Conservation (phyloP, 2,329 filamentous ascomycete species). For the Clarireedia sp. region DNA sequence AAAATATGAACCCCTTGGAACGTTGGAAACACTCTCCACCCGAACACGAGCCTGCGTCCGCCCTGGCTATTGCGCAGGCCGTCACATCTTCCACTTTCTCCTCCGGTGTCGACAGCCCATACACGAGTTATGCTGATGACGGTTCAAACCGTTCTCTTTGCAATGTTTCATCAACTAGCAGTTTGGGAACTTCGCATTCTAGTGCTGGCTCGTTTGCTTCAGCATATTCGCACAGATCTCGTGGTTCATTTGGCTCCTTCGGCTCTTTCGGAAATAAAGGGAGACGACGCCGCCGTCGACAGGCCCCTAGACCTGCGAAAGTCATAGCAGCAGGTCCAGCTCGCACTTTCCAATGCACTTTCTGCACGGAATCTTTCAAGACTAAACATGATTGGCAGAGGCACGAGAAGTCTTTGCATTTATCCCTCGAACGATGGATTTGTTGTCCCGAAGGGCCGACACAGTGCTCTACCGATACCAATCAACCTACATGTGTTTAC, state of each 20-base stretch:
- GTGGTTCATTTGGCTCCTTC: conserved; percentile 40
- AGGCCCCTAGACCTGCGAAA: conserved; percentile 35
- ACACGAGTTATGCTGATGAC: conserved; percentile 49
- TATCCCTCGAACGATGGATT: conserved; percentile 59
- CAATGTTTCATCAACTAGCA: conserved; percentile 53
- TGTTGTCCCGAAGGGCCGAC: conserved; percentile 51
- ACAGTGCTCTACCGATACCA: conserved; percentile 51
- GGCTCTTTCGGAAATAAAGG: conserved; percentile 25
- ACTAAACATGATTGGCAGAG: conserved; percentile 64
- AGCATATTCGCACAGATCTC: conserved; percentile 50
- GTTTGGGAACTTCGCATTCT: conserved; percentile 53
- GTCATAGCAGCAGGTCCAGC: conserved; percentile 35
- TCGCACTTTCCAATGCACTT: conserved; percentile 53
- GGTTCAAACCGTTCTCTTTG: conserved; percentile 50
- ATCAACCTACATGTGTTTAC: conserved; percentile 49
- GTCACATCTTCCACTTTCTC: conserved; percentile 43
- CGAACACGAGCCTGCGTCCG: conserved; percentile 59
- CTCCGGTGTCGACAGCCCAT: conserved; percentile 50
- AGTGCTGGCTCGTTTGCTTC: conserved; percentile 51
- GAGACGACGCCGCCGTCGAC: conserved; percentile 25
- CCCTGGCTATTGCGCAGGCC: conserved; percentile 56
- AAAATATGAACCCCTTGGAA: conserved; percentile 56
- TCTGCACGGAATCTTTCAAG: conserved; percentile 60
- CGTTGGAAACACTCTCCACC: conserved; percentile 63
- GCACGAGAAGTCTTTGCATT: conserved; percentile 60